phyloP scores from a whole-genome alignment of 2,329 filamentous ascomycete genomes.

The Arthrobotrys iridis region DNA sequence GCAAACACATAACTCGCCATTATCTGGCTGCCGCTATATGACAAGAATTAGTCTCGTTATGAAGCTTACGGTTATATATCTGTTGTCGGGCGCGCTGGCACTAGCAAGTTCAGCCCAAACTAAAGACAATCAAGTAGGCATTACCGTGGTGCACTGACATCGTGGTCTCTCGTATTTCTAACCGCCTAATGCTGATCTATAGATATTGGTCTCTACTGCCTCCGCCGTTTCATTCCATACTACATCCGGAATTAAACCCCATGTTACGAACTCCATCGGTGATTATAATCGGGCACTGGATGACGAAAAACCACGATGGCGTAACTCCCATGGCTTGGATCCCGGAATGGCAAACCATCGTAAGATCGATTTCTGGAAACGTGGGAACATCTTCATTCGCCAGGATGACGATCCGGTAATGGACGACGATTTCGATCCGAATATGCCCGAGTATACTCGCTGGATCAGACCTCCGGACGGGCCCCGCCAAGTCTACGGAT shows the following conservation, averaged over 20 bases:
- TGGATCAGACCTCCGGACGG: conserved; percentile 10
- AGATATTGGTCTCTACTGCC: neutral
- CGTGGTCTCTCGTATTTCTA: too few species aligned
- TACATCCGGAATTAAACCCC: too few species aligned
- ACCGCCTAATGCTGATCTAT: too few species aligned
- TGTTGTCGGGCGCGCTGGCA: too few species aligned
- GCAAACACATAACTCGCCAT: too few species aligned
- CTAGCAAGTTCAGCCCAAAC: too few species aligned
- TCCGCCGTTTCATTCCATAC: neutral
- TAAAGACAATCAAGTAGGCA: too few species aligned
- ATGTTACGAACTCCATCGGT: neutral
- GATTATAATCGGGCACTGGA: conserved; percentile 1
- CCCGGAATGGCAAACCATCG: neutral
- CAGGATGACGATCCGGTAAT: neutral
- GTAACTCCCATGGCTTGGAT: neutral
- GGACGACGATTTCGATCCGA: neutral
- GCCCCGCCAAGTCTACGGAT: conserved; percentile 4
- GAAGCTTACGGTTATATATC: too few species aligned
- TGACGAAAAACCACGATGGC: neutral
- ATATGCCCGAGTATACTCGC: neutral
- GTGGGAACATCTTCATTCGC: neutral
- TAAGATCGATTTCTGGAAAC: neutral
- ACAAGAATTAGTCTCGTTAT: too few species aligned
- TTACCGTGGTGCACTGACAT: too few species aligned
- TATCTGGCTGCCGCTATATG: too few species aligned